Evolutionary conservation across 176 grass and related monocot species (phyloP), one percentile per base, ranked within the genome.

Genomic region (Bolboschoenus planiculmis): DNA sequence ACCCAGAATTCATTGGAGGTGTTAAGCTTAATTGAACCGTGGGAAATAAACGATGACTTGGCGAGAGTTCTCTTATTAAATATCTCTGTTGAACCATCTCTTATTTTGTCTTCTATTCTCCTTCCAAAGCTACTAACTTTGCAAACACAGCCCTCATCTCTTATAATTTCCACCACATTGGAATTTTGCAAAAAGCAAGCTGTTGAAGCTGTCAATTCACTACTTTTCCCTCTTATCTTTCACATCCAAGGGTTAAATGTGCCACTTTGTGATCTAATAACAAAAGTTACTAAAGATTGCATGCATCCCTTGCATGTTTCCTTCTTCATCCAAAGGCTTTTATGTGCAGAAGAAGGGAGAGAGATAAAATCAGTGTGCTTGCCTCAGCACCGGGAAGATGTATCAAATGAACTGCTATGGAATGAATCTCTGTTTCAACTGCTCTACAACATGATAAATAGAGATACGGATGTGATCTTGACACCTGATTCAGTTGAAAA

Each of bases 291-390:
- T 30, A 92, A 88, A 84, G 88, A 97, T 34, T 94, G 92, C 68
- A 85, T 97, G 92, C 88, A 97, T 57, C 90, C 85, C 1, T 76
- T 91, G 54, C 92, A 97, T 56, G 87, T 90, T 74, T 86, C 92
- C 6, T 87, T 92, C 56, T 94, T 91, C 60, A 92, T 92, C 65
- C 90, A 97, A 64, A 89, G 87, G 71, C 47, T 94, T 76, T 80
- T 97, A 76, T 91, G 47, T 16, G 24, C 86, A 56, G 81, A 85
- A 21, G 54, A 90, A 30, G 71, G 84, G 26, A 78, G 36, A 34
- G 88, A 91, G 13, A 35, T 60, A 37, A 87, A 48, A 37, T 63
- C 73, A 43, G 13, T 91, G 10, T 92, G 87, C 58, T 81, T 97
- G 92, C 85, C 85, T 87, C 71, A 90, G 78, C 92, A 94, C 80